These are phyloP conservation scores for Tricholoma sp. DNA, from an alignment of 768 basidiomycete genomes.

Conservation along the genomic window DNA sequence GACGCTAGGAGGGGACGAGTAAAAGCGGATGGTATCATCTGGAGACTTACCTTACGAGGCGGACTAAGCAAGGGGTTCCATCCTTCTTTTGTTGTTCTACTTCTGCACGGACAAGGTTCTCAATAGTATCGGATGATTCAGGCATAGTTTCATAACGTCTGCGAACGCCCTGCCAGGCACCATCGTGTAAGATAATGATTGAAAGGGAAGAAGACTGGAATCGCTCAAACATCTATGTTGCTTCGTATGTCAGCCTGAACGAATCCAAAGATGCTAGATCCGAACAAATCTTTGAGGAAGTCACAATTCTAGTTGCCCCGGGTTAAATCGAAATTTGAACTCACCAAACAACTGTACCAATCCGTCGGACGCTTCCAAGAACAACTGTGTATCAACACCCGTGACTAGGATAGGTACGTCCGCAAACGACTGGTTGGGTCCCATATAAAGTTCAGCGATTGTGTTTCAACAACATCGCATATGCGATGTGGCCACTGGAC, in stretches of 20 bases:
- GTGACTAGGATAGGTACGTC: slow-evolving; percentile 73
- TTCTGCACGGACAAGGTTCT: slow-evolving; percentile 54
- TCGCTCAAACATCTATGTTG: slow-evolving; percentile 53
- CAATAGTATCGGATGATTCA: slow-evolving; percentile 48
- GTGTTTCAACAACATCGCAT: too few species aligned
- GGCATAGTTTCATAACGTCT: slow-evolving; percentile 39
- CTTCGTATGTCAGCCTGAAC: slow-evolving; percentile 65
- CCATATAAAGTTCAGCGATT: neutral
- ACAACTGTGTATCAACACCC: slow-evolving; percentile 76
- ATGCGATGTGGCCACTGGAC: too few species aligned
- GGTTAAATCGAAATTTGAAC: slow-evolving; percentile 13
- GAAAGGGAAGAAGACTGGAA: slow-evolving; percentile 14
- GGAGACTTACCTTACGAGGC: slow-evolving; percentile 53
- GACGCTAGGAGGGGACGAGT: neutral
- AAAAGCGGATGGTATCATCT: slow-evolving; percentile 11
- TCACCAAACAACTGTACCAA: slow-evolving; percentile 69
- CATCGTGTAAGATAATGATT: slow-evolving; percentile 5
- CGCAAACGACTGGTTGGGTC: slow-evolving; percentile 63
- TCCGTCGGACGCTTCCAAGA: slow-evolving; percentile 88
- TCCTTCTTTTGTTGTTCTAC: slow-evolving; percentile 34
- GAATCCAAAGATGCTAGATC: slow-evolving; percentile 66
- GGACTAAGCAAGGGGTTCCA: slow-evolving; percentile 59
- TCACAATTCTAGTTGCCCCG: slow-evolving; percentile 6
- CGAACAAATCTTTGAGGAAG: slow-evolving; percentile 50
- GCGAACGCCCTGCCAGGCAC: slow-evolving; percentile 58